Evolutionary conservation across 495 filamentous ascomycete genomes (phyloP).

Genomic region (Aspergillus carlsbadensis): DNA sequence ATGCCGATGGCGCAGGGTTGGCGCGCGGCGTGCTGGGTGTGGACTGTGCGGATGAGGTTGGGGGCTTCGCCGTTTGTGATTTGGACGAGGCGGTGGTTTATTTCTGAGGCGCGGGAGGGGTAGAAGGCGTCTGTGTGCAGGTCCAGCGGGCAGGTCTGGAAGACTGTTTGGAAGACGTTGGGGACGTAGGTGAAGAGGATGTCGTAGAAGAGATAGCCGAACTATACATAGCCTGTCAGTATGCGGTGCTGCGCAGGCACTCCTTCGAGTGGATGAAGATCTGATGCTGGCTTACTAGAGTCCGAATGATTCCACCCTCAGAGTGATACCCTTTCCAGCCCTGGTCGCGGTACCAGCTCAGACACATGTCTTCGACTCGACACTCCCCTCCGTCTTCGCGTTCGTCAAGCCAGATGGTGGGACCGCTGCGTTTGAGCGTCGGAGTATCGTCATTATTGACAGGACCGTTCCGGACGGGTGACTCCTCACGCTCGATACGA

Average conservation of each 20-base stretch:
- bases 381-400: slow-evolving; percentile 67
- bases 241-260: neutral
- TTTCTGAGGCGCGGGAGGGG: slow-evolving; percentile 76
- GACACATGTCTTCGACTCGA: slow-evolving; percentile 87
- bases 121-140: slow-evolving; percentile 94
- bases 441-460: slow-evolving; percentile 23
- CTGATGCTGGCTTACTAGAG: slow-evolving; percentile 55
- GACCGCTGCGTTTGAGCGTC: slow-evolving; percentile 52
- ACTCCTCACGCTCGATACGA: slow-evolving; percentile 61
- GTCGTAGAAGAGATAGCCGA: slow-evolving; percentile 90
- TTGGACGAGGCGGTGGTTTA: slow-evolving; percentile 82
- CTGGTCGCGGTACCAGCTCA: slow-evolving; percentile 75
- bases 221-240: slow-evolving; percentile 35
- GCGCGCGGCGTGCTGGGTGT: slow-evolving; percentile 60
- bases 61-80: slow-evolving; percentile 75
- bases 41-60: slow-evolving; percentile 63
- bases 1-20: slow-evolving; percentile 85
- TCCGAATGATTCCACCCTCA: slow-evolving; percentile 87
- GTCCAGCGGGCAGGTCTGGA: slow-evolving; percentile 90
- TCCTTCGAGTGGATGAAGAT: neutral
- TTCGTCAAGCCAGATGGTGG: slow-evolving; percentile 87
- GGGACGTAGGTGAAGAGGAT: slow-evolving; percentile 91
- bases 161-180: slow-evolving; percentile 94
- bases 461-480: slow-evolving; percentile 19
- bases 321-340: slow-evolving; percentile 95